Evolutionary conservation across 2,329 filamentous ascomycete genomes (phyloP).

Genomic region (Trichoderma koningiopsis): DNA sequence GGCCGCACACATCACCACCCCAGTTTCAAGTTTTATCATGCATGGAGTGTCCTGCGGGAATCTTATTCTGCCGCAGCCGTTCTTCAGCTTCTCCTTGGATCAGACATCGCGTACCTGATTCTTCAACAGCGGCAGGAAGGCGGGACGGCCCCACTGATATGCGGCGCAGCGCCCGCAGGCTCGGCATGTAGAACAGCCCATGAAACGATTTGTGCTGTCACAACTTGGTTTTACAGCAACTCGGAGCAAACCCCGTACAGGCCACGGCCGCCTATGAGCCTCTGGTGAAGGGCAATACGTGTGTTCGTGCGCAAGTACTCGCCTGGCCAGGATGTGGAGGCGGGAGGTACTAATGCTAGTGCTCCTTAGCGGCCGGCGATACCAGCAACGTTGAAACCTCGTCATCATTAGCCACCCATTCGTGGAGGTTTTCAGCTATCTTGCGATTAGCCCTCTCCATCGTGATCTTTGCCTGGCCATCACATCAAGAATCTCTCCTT

Average conservation of each 20-base stretch:
- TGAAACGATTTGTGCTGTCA: background rate
- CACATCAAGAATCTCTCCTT: background rate
- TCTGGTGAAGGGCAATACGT: background rate
- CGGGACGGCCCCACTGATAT: slow-evolving; percentile 15
- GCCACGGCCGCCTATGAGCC: background rate
- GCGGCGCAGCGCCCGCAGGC: slow-evolving; percentile 20
- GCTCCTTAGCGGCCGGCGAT: background rate
- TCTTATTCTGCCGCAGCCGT: background rate
- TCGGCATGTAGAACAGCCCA: background rate
- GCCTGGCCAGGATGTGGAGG: background rate
- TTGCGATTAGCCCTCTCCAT: background rate
- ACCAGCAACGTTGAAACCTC: background rate
- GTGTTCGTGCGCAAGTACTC: background rate
- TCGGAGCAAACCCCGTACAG: background rate
- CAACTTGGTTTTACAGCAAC: background rate
- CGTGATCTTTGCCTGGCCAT: background rate
- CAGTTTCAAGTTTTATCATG: background rate
- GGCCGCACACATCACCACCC: background rate
- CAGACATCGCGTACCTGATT: background rate
- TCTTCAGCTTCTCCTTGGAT: background rate
- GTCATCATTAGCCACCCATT: background rate
- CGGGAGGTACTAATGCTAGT: background rate
- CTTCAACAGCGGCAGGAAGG: slow-evolving; percentile 3
- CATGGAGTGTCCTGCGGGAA: background rate
- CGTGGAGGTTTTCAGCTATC: background rate